A percentile compares a stretch with the other conserved stretches of the same genome.
These are phyloP conservation scores for Magnaporthales sp. DNA, from an alignment of 2,329 filamentous ascomycete genomes.

Conservation along the genomic window DNA sequence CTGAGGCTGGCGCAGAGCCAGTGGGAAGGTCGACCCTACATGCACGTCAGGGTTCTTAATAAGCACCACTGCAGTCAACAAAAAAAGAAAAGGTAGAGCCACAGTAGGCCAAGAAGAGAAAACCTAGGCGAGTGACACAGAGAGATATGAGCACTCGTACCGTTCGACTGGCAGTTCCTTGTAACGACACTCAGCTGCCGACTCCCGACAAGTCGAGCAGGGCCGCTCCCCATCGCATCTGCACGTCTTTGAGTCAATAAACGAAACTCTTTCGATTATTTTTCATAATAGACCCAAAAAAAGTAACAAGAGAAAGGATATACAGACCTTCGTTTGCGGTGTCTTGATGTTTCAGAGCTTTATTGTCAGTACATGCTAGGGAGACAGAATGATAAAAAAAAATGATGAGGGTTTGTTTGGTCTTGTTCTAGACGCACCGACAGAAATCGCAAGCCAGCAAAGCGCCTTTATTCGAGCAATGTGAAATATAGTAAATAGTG, in stretches of 20 bases:
- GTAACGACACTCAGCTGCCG: conserved; percentile 28
- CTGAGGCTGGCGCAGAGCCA: conserved; percentile 12
- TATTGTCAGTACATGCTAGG: conserved; percentile 6
- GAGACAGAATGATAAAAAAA: neutral
- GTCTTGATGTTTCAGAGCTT: conserved; percentile 13
- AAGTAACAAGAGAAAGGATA: neutral
- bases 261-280: neutral
- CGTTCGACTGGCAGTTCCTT: conserved; percentile 24
- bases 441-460: conserved; percentile 32
- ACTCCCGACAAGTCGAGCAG: conserved; percentile 28
- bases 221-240: conserved; percentile 28
- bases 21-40: conserved; percentile 23
- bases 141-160: conserved; percentile 7
- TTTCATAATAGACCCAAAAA: neutral
- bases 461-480: conserved; percentile 21
- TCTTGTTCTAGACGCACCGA: conserved; percentile 14
- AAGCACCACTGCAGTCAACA: conserved; percentile 5
- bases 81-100: neutral
- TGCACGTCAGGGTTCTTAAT: conserved; percentile 8
- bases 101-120: neutral
- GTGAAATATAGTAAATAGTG: conserved; percentile 2
- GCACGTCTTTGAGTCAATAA: conserved; percentile 9
- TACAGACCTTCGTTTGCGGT: conserved; percentile 19
- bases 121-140: neutral
- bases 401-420: neutral